Conservation (phyloP, 2,329 filamentous ascomycete genomes). For the Penicillium polonicum region DNA sequence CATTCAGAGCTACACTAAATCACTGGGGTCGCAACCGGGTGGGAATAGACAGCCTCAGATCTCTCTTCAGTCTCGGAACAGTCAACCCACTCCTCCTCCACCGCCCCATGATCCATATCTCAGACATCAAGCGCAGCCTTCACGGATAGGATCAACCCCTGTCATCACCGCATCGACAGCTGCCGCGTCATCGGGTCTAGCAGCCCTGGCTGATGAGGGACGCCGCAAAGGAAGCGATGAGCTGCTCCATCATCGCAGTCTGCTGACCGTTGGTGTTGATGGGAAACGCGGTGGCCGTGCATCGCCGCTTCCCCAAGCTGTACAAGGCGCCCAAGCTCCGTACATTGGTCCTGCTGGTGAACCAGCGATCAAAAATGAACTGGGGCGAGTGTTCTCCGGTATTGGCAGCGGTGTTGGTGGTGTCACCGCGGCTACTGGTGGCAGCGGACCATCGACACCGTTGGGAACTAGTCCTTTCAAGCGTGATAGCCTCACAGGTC, state of each 20-base stretch:
- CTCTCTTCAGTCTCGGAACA: conserved; percentile 36
- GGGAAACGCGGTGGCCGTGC: conserved; percentile 78
- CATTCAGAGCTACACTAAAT: conserved; percentile 44
- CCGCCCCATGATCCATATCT: conserved; percentile 37
- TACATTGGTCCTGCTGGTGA: conserved; percentile 76
- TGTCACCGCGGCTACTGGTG: conserved; percentile 48
- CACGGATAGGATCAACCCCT: conserved; percentile 36
- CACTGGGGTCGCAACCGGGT: conserved; percentile 40
- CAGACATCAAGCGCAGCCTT: conserved; percentile 33
- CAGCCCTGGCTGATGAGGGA: conserved; percentile 37
- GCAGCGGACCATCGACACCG: conserved; percentile 56
- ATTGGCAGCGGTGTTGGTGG: conserved; percentile 70
- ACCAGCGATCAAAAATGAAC: conserved; percentile 89
- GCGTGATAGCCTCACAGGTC: conserved; percentile 47
- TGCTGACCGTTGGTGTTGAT: conserved; percentile 71
- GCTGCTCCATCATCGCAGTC: conserved; percentile 61
- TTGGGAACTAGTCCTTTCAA: conserved; percentile 53
- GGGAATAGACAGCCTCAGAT: conserved; percentile 34
- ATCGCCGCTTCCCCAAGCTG: conserved; percentile 87
- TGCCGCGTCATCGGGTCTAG: conserved; percentile 27
- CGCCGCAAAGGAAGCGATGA: conserved; percentile 53
- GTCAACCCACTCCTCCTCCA: conserved; percentile 34
- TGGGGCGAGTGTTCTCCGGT: conserved; percentile 93
- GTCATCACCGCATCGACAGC: conserved; percentile 23
- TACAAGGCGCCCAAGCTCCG: conserved; percentile 85